Evolutionary conservation across 1,284 basidiomycete species (phyloP), one percentile per base, ranked within the genome.

Genomic region (Inonotus hispidus): DNA sequence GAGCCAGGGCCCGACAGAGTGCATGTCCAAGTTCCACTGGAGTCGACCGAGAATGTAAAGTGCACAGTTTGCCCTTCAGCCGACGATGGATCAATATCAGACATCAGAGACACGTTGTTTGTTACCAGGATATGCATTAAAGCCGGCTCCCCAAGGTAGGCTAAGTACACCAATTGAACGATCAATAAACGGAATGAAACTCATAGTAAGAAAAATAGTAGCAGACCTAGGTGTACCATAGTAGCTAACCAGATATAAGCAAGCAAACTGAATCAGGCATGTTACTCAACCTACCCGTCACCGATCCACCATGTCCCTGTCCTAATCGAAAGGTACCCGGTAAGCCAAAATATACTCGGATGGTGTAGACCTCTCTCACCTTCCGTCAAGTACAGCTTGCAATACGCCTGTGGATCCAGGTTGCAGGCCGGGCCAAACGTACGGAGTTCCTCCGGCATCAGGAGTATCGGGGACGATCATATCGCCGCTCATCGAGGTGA

Each of bases 351-450:
- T 13, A 16, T 21, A 21, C 38, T 21, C 23, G 5, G 37, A n/a
- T 3, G 3, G 32, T 37, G 27, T 23, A 32, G 32, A 47, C 21
- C 13, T 23, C 13, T 23, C 41, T 10, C 46, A 50, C 63, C 64
- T 60, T 39, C 66, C 65, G 60, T 65, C 63, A 23, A 65, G 54
- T 8, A 64, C 64, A 45, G 65, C 64, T 56, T 66, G 66, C n/a
- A 67, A 55, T 5, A 66, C 66, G 3, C 65, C 66, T 10, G 62
- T 65, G 7, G 55, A 49, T 14, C 65, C 59, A 23, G 59, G 62
- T 50, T 67, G 65, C 14, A 67, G 43, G 39, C 65, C 66, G 0
- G 66, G 64, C 66, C 66, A 67, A 3, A 67, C 65, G 21, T 62
- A 66, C 1, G 65, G 62, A 13, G 64, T 66, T 35, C 65, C 66